These are phyloP conservation scores for Zygosaccharomyces pseudobailii DNA, from an alignment of 1,139 yeast species.

Conservation along the genomic window DNA sequence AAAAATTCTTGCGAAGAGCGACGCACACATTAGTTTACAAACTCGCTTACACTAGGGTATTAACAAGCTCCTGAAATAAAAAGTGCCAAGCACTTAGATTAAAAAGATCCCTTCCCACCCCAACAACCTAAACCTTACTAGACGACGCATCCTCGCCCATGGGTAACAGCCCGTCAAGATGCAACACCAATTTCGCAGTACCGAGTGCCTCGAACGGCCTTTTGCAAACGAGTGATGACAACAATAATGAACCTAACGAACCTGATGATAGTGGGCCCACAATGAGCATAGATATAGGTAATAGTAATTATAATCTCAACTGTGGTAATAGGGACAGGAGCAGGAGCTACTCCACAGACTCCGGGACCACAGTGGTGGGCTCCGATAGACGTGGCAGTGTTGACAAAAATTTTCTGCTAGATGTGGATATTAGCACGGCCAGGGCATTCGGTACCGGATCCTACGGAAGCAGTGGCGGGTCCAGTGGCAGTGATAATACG, in stretches of 20 bases:
- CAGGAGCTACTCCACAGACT: conserved; percentile 8
- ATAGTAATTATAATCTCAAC: neutral
- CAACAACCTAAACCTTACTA: neutral
- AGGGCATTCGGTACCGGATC: conserved; percentile 13
- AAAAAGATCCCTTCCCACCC: neutral
- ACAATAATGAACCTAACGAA: conserved; percentile 34
- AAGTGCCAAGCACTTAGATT: neutral
- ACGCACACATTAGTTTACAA: neutral
- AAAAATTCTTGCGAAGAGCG: neutral
- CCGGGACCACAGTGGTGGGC: conserved; percentile 11
- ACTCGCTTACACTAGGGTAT: neutral
- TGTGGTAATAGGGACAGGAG: neutral
- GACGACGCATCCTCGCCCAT: conserved; percentile 7
- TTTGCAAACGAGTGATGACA: conserved; percentile 25
- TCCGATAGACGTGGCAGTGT: neutral
- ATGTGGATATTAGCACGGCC: conserved; percentile 14
- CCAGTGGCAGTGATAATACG: conserved; percentile 11
- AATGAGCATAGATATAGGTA: conserved; percentile 10
- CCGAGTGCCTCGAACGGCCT: conserved; percentile 44
- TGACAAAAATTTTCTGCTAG: conserved; percentile 5
- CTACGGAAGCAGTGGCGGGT: conserved; percentile 12
- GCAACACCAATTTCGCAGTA: conserved; percentile 27
- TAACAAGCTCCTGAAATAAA: neutral
- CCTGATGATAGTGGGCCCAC: conserved; percentile 37
- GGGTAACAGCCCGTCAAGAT: conserved; percentile 37